phyloP scores from a whole-genome alignment of 805 yeast genomes.

The Dipodascus albidus region DNA sequence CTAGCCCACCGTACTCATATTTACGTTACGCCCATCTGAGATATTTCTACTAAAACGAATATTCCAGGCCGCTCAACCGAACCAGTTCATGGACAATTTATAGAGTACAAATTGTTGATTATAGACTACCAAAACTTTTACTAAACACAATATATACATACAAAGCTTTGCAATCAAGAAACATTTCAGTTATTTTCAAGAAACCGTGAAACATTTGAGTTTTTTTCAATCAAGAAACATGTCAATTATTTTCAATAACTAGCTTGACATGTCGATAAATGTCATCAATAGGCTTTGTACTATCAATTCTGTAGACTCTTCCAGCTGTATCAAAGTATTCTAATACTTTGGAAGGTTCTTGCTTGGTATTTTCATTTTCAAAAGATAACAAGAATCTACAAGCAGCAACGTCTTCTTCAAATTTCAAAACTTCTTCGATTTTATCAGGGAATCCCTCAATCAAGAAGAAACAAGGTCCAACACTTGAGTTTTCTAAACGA shows the following conservation, averaged over 20 bases:
- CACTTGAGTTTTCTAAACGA: neutral
- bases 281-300: slow-evolving; percentile 69
- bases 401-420: slow-evolving; percentile 54
- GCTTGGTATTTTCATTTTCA: slow-evolving; percentile 71
- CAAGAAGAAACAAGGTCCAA: slow-evolving; percentile 35
- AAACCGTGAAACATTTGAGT: too few relatives aligned
- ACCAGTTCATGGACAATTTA: too few relatives aligned
- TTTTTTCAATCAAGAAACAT: too few relatives aligned
- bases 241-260: slow-evolving; percentile 33
- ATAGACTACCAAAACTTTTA: too few relatives aligned
- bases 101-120: too few relatives aligned
- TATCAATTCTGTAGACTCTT: slow-evolving; percentile 66
- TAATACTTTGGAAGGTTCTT: slow-evolving; percentile 79
- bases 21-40: neutral
- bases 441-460: slow-evolving; percentile 97
- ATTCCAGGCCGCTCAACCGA: neutral
- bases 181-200: too few relatives aligned
- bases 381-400: slow-evolving; percentile 17
- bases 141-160: too few relatives aligned
- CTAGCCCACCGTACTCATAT: neutral
- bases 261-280: slow-evolving; percentile 61
- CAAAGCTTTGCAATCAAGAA: too few relatives aligned
- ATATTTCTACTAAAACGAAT: neutral
- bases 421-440: slow-evolving; percentile 96
- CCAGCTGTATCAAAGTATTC: slow-evolving; percentile 56